Evolutionary conservation across 306 rosid species (phyloP).

Genomic region (Quercus ilex): DNA sequence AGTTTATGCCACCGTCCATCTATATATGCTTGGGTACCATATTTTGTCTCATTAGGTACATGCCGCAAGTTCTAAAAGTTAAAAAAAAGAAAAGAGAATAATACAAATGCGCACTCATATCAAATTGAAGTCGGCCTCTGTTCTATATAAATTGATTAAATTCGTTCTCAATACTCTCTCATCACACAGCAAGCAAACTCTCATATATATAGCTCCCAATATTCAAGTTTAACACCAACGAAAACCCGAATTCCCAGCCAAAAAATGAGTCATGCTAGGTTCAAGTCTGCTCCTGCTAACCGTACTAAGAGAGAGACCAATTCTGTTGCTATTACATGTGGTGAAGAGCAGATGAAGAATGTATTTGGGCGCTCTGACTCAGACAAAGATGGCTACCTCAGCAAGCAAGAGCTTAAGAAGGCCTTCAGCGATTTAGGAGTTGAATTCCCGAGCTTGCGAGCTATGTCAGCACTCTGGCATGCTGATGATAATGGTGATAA

Average conservation of each 20-base stretch:
- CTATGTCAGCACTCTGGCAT: neutral
- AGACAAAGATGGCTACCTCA: neutral
- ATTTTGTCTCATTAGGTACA: too few relatives aligned
- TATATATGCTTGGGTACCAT: too few relatives aligned
- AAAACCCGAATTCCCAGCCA: neutral
- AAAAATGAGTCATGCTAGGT: neutral
- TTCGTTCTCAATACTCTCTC: too few relatives aligned
- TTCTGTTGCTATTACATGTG: neutral
- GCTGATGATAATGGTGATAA: neutral
- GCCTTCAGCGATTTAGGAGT: neutral
- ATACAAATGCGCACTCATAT: too few relatives aligned
- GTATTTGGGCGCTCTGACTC: neutral
- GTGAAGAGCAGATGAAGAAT: neutral
- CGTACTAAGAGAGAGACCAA: neutral
- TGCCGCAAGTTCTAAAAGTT: too few relatives aligned
- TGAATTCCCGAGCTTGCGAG: neutral
- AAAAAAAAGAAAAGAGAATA: too few relatives aligned
- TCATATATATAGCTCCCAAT: too few relatives aligned
- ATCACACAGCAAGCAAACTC: too few relatives aligned
- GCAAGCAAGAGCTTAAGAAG: neutral
- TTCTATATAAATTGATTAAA: too few relatives aligned
- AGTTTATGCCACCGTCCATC: too few relatives aligned
- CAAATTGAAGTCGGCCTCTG: too few relatives aligned
- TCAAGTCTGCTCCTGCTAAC: neutral
- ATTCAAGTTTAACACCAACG: too few relatives aligned